Base-by-base conservation (phyloP, 1,284 basidiomycete genomes). In the Taiwanofungus camphoratus region DNA sequence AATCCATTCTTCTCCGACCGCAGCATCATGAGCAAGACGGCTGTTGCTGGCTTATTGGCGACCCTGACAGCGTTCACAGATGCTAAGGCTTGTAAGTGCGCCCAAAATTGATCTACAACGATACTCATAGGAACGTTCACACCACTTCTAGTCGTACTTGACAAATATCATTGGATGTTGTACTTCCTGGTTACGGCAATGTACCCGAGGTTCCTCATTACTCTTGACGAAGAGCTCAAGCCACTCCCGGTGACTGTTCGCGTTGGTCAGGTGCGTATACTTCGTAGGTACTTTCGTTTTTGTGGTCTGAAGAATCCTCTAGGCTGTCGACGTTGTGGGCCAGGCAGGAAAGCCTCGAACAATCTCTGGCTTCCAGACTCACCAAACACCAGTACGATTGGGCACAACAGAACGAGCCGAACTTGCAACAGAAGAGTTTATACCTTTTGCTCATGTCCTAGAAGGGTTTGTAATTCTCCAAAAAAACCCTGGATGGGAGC, bases 201-300 rank as follows among this genome's bases (percentile, higher is more conserved):
- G 94, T 96, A 92, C 68, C 96, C 96, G 19, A 84, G 96, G 45
- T 97, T 99, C 86, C 70, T 99, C 55, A 97, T 99, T 63, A 97
- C 94, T 1, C 82, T 99, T 22, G 86, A 97, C 66, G 94, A 97
- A 65, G 78, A 93, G 48, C 80, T 94, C 43, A 79, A 91, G 54
- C 81, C 76, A 57, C 71, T 85, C 49, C 86, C 92, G 1, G 90
- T 96, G 20, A 92, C 91, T 5, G 94, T 98, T 24, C 86, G 96
- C 22, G 96, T 99, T 26, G 95, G 95, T 31, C 91, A 94, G 71
- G 90, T 81, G 58, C 52, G 68, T 55, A 23, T 26, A 35, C 26
- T 27, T 27, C 26, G 8, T 27, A 27, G 8, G 8, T 27, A 27
- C 26, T 12, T 27, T 18, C 21, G 19, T 16, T 30, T 41, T 39